Base-by-base conservation (phyloP, 2,329 filamentous ascomycete genomes). In the Arachnomyces sp. region DNA sequence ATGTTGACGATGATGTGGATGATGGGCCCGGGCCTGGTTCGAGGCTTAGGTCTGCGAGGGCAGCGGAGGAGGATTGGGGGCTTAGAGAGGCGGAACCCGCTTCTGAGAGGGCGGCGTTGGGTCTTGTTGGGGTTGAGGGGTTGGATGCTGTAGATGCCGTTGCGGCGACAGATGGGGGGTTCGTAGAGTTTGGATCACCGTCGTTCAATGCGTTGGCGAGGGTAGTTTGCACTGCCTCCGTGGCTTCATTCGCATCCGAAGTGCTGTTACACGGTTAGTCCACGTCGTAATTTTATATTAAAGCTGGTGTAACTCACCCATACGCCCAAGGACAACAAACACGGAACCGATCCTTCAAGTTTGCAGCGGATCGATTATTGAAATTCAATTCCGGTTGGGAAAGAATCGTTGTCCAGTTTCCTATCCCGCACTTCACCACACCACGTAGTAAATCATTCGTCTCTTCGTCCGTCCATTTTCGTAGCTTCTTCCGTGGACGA, bases 371-470 rank as follows among this genome's bases (percentile, higher is more conserved):
- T 18, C 78, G 66, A 8, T 70, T 65, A 44, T 76, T 67, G 52
- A 82, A 81, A 2, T 60, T 62, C 43, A 76, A 73, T 28, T 77
- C 73, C 12, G 71, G 56, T 47, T 74, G 72, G 2, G 73, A 64
- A 17, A 80, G 54, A 13, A 82, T 81, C 47, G 71, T 72, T 41
- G 77, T 81, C 78, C 78, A 82, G 46, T 70, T 78, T 2, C 78
- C 78, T 44, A 80, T 74, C 2, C 77, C 78, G 49, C 75, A 79
- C 45, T 68, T 72, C 29, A 72, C 67, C 7, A 80, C 77, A 0
- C 78, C 78, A 42, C 69, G 63, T 9, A 81, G 60, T 17, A 82
- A 55, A 46, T 73, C 66, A 18, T 64, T 66, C 1, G 77, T 81
- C 55, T 82, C 78, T 46, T 76, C 64, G n/a, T 79, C 71, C 1